A percentile compares a stretch with the other conserved stretches of the same genome.
These are phyloP conservation scores for Beauveria sp. DNA, from an alignment of 2,329 filamentous ascomycete species.

Conservation along the genomic window DNA sequence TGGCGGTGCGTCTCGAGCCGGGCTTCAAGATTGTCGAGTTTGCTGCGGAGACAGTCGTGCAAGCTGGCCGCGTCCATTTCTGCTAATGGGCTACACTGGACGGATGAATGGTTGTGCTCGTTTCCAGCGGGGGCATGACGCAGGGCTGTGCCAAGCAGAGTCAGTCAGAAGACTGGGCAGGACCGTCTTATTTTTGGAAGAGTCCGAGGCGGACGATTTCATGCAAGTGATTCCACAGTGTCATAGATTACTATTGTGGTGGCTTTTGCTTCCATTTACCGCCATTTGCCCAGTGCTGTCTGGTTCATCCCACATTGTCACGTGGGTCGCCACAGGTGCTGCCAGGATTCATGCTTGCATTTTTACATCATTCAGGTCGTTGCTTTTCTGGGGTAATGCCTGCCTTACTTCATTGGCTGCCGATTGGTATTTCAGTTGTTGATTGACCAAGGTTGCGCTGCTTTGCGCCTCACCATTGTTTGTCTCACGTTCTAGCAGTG, in stretches of 20 bases:
- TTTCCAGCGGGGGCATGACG: slow-evolving; percentile 30
- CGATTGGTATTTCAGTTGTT: background rate
- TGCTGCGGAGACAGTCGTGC: slow-evolving; percentile 43
- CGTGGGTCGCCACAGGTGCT: slow-evolving; percentile 6
- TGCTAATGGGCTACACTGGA: slow-evolving; percentile 10
- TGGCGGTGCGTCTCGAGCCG: slow-evolving; percentile 49
- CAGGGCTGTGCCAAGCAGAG: slow-evolving; percentile 17
- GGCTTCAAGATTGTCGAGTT: slow-evolving; percentile 48
- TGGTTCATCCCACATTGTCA: slow-evolving; percentile 1
- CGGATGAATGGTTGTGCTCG: slow-evolving; percentile 7
- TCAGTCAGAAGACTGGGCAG: background rate
- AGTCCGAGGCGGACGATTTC: background rate
- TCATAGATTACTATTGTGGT: slow-evolving; percentile 1
- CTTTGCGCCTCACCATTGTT: background rate
- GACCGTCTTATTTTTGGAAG: background rate
- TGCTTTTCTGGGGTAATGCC: background rate
- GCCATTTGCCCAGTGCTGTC: slow-evolving; percentile 2
- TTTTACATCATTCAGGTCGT: background rate
- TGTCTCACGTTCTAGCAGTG: background rate
- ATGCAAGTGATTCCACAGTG: background rate
- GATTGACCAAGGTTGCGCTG: background rate
- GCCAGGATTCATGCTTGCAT: background rate
- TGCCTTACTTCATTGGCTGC: background rate
- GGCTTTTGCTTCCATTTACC: background rate
- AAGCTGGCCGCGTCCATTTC: slow-evolving; percentile 34